Base-by-base conservation (phyloP, 305 asterid species). In the Nicotiana rustica region DNA sequence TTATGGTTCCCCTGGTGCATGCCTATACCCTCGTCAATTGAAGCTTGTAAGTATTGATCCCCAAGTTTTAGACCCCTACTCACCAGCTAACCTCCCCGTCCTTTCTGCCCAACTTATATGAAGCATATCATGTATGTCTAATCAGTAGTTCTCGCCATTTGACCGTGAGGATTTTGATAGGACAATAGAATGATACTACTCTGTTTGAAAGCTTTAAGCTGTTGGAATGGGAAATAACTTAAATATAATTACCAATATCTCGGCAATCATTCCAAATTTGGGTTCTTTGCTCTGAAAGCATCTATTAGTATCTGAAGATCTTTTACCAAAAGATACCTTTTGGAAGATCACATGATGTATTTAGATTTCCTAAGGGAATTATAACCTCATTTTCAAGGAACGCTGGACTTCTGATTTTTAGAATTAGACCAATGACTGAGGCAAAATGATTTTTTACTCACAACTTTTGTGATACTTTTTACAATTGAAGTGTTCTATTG, bases 1-100 rank as follows among this genome's bases (percentile, higher is more conserved):
- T 86, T 94, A 96, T 86, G 98, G 98, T 49, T 90, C 98, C 84
- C 95, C 95, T 78, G 95, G 98, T 84, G 87, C 95, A 9, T 96
- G 98, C 84, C 97, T 85, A 67, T 91, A 90, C 88, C 98, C 98
- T 82, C 98, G 97, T 68, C 91, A 79, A 60, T 64, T 88, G 85
- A 96, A 92, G 86, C 81, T 89, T 87, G 99, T 96, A 89, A 91
- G 98, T 78, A 75, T 41, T 33, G 62, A 49, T 47, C 65, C 41
- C 7, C 17, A 66, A 49, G 29, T 65, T 13, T 66, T 80, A 21
- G 25, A 18, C 29, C 41, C 57, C 29, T 62, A 47, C 25, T 60
- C 57, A 19, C 83, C 55, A 17, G 44, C 64, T 61, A 75, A 75
- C 9, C 21, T 52, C 21, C 38, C 15, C 79, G 25, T 25, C 15